Base-by-base conservation (phyloP, 345 rosid genomes). In the Rhizophora mangle region DNA sequence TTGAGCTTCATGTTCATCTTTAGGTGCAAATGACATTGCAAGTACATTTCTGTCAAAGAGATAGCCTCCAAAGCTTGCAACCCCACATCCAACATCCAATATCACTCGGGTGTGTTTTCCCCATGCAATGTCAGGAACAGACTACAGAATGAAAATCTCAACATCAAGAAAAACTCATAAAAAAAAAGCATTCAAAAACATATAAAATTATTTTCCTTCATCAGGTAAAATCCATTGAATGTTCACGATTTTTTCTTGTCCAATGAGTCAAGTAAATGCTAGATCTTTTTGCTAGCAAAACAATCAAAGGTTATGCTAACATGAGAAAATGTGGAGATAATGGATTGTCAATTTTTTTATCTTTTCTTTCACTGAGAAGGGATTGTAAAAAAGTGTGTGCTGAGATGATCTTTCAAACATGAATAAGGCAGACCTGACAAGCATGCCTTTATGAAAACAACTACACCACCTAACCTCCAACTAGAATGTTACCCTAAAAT, bases 1-100 rank as follows among this genome's bases (percentile, higher is more conserved):
- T 79, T 95, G 99, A 56, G 99, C 99, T 86, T 95, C 99, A 78
- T 95, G 99, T 74, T 95, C 99, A 78, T 95, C 99, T 85, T 95
- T 95, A 52, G 99, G 99, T 52, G 99, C 97, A 52, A 95, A 84
- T 68, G 99, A 95, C 97, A 95, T 92, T 13, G 97, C 70, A 19
- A 92, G 81, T 47, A 87, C 99, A 74, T 84, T 86, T 82, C 93
- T 85, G 68, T 94, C 97, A 74, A 94, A 94, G 49, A 96, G 96
- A 77, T 70, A 95, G 66, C 97, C 99, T 69, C 99, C 99, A 75
- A 96, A 90, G 76, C 98, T 96, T 68, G 99, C 98, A 80, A 96
- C 98, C 56, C 99, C 99, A 81, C 99, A 96, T 76, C 99, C 99
- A 80, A 96, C 98, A 78, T 96, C 98, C 84, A 96, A 82, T 61